phyloP scores from a whole-genome alignment of 225 moss, liverwort and hornwort genomes.

The Asterella californica region DNA sequence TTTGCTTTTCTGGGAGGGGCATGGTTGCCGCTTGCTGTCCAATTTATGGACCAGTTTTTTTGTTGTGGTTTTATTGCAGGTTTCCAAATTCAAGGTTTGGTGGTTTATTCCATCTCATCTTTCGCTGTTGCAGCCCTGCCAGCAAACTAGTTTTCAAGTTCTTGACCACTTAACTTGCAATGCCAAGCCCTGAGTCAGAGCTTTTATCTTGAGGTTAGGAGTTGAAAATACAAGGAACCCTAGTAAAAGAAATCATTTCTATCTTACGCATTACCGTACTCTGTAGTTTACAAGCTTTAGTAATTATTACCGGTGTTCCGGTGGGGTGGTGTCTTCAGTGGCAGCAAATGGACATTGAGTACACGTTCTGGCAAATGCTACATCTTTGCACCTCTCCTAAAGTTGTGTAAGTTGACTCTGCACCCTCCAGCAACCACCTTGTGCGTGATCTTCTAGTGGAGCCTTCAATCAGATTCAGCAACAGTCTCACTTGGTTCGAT shows the following conservation, averaged over 20 bases:
- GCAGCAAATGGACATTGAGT: slow-evolving; percentile 99
- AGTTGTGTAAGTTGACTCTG: slow-evolving; percentile 76
- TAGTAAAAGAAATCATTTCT: neutral
- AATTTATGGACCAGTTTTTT: slow-evolving; percentile 41
- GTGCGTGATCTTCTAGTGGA: neutral
- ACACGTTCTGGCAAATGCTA: slow-evolving; percentile 99
- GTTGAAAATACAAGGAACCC: neutral
- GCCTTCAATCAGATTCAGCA: neutral
- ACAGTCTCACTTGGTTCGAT: neutral
- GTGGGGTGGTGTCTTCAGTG: slow-evolving; percentile 63
- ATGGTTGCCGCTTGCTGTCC: slow-evolving; percentile 25
- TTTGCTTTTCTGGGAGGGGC: neutral
- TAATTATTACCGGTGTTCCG: slow-evolving; percentile 29
- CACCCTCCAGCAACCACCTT: neutral
- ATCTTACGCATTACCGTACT: too few species aligned
- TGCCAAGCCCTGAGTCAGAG: neutral
- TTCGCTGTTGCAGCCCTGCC: slow-evolving; percentile 34
- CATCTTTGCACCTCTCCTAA: slow-evolving; percentile 96
- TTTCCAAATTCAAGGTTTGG: slow-evolving; percentile 45
- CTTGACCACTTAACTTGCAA: slow-evolving; percentile 18
- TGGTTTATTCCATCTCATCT: slow-evolving; percentile 26
- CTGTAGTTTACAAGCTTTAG: slow-evolving; percentile 1
- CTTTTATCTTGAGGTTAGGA: slow-evolving; percentile 17
- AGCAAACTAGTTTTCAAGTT: slow-evolving; percentile 22
- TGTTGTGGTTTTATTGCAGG: slow-evolving; percentile 41